phyloP scores from a whole-genome alignment of 257 asterid genomes.

The Scutellaria barbata region DNA sequence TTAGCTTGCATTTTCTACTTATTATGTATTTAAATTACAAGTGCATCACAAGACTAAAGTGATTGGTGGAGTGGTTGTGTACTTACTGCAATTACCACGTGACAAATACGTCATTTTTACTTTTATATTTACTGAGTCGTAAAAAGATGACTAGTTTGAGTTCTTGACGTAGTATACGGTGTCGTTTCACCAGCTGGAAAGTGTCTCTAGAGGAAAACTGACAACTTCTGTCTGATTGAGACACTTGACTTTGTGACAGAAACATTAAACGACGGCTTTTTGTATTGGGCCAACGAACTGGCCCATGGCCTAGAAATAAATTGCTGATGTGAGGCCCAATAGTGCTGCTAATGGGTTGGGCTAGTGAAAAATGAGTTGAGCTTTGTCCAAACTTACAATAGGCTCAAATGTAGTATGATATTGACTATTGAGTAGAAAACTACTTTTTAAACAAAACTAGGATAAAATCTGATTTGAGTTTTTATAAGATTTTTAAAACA shows the following conservation, averaged over 20 bases:
- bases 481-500: too few species aligned
- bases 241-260: constrained; percentile 2
- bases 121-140: background rate
- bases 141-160: background rate
- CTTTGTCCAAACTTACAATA: too few species aligned
- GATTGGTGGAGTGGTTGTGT: constrained; percentile 27
- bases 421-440: too few species aligned
- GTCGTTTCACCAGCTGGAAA: constrained; percentile 43
- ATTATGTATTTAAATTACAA: background rate
- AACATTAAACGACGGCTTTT: background rate
- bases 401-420: too few species aligned
- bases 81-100: constrained; percentile 26
- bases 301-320: constrained; percentile 2
- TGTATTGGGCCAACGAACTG: background rate
- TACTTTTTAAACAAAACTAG: too few species aligned
- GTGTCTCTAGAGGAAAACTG: background rate
- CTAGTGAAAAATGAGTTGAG: background rate
- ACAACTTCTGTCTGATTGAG: constrained; percentile 21
- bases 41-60: constrained; percentile 15
- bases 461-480: too few species aligned
- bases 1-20: too few species aligned
- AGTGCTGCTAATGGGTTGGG: background rate
- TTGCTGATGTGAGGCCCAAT: background rate
- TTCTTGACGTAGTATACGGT: constrained; percentile 17
- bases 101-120: constrained; percentile 22